Conservation (phyloP, 257 asterid species). For the Solanum pinnatisectum region DNA sequence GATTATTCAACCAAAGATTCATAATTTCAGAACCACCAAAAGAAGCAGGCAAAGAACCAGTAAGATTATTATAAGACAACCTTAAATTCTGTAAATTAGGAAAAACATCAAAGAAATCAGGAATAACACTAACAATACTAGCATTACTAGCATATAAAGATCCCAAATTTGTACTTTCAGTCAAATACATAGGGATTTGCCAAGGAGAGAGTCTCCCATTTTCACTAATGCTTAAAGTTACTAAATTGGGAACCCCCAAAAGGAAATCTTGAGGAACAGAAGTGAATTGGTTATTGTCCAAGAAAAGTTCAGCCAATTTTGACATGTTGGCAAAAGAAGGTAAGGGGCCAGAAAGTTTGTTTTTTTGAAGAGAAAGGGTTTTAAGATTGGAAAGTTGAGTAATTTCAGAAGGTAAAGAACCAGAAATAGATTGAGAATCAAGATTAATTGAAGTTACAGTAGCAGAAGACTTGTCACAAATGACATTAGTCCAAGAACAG, state of each 20-base stretch:
- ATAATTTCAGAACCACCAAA: slow-evolving; percentile 59
- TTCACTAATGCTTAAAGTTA: slow-evolving; percentile 36
- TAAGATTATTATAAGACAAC: slow-evolving; percentile 61
- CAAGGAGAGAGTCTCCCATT: slow-evolving; percentile 38
- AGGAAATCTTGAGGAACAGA: slow-evolving; percentile 49
- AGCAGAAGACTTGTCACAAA: slow-evolving; percentile 39
- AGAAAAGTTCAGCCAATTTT: slow-evolving; percentile 29
- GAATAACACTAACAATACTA: slow-evolving; percentile 43
- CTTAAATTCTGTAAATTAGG: slow-evolving; percentile 53
- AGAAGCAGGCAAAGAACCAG: slow-evolving; percentile 59
- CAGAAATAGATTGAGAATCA: slow-evolving; percentile 43
- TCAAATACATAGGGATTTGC: slow-evolving; percentile 52
- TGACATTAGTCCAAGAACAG: slow-evolving; percentile 53
- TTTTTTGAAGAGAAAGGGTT: slow-evolving; percentile 47
- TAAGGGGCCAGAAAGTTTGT: slow-evolving; percentile 50
- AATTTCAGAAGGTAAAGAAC: slow-evolving; percentile 56
- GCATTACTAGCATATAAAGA: slow-evolving; percentile 50
- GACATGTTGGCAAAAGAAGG: slow-evolving; percentile 74
- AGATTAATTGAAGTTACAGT: slow-evolving; percentile 49
- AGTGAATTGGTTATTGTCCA: slow-evolving; percentile 46
- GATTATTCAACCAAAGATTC: slow-evolving; percentile 76
- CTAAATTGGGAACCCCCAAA: slow-evolving; percentile 38
- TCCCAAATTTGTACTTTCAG: slow-evolving; percentile 42
- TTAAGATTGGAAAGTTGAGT: slow-evolving; percentile 50
- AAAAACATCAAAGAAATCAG: slow-evolving; percentile 54